Conservation (phyloP, 1,139 yeast genomes). For the Arxiozyma heterogenica region DNA sequence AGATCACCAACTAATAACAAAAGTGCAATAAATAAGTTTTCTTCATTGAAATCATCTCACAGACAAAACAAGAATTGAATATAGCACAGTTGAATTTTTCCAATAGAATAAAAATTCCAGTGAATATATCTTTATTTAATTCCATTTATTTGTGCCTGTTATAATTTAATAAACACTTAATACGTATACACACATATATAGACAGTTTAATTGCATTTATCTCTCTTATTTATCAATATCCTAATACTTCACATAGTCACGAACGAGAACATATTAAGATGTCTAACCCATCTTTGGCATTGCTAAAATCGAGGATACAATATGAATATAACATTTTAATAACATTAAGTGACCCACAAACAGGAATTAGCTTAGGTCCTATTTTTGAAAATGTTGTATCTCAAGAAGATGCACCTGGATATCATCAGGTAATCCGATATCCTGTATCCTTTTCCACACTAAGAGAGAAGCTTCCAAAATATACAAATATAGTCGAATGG, state of each 20-base stretch:
- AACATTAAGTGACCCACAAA: constrained; percentile 36
- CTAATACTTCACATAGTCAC: background rate
- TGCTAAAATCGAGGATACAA: constrained; percentile 2
- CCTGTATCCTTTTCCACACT: constrained; percentile 71
- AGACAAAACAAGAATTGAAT: background rate
- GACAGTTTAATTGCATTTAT: background rate
- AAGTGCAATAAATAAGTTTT: background rate
- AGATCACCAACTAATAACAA: background rate
- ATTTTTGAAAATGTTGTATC: constrained; percentile 48
- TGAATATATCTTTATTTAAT: no score
- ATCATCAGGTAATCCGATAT: constrained; percentile 55
- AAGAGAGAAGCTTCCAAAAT: constrained; percentile 40
- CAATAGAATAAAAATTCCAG: background rate
- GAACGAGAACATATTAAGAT: background rate
- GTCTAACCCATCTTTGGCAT: background rate
- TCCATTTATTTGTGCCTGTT: background rate
- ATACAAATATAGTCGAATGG: constrained; percentile 56
- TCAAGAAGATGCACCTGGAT: constrained; percentile 54
- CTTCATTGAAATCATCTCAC: background rate
- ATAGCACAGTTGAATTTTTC: background rate
- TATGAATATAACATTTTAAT: constrained; percentile 26
- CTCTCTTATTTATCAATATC: no score
- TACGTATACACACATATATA: background rate
- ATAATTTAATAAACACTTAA: background rate
- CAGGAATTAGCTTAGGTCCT: constrained; percentile 37